These are phyloP conservation scores for Clausena lansium DNA, from an alignment of 345 rosid genomes.

Conservation along the genomic window DNA sequence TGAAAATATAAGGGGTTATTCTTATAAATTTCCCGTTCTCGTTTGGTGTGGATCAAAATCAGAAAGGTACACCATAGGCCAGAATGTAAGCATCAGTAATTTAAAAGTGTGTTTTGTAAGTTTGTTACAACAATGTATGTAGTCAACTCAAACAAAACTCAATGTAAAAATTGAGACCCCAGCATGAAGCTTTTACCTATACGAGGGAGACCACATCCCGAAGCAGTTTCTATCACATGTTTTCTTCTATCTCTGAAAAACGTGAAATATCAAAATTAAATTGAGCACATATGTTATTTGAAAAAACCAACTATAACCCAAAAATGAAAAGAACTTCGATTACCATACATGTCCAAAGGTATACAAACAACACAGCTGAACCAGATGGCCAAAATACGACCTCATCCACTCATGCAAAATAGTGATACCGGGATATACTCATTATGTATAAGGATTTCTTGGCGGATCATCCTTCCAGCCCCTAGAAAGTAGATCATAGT, in stretches of 20 bases:
- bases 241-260: conserved; percentile 50
- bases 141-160: conserved; percentile 23
- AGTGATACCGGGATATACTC: conserved; percentile 13
- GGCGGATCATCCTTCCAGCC: conserved; percentile 89
- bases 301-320: neutral
- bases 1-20: too few species aligned
- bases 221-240: conserved; percentile 30
- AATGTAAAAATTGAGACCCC: conserved; percentile 25
- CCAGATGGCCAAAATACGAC: conserved; percentile 20
- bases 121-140: neutral
- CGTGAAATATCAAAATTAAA: neutral
- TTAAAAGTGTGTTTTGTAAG: conserved; percentile 2
- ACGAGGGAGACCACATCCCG: conserved; percentile 28
- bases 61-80: conserved; percentile 11
- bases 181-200: conserved; percentile 28
- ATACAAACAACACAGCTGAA: conserved; percentile 37
- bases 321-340: neutral
- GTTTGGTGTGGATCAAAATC: conserved; percentile 25
- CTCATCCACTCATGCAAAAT: conserved; percentile 19
- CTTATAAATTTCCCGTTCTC: too few species aligned
- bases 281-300: neutral
- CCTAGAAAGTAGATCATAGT: conserved; percentile 94
- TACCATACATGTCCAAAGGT: conserved; percentile 73
- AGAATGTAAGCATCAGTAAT: conserved; percentile 9
- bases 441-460: conserved; percentile 43